A percentile compares a stretch with the other conserved stretches of the same genome.
Evolutionary conservation across 2,329 filamentous ascomycete species (phyloP).

Genomic region (Colletotrichum tropicale): DNA sequence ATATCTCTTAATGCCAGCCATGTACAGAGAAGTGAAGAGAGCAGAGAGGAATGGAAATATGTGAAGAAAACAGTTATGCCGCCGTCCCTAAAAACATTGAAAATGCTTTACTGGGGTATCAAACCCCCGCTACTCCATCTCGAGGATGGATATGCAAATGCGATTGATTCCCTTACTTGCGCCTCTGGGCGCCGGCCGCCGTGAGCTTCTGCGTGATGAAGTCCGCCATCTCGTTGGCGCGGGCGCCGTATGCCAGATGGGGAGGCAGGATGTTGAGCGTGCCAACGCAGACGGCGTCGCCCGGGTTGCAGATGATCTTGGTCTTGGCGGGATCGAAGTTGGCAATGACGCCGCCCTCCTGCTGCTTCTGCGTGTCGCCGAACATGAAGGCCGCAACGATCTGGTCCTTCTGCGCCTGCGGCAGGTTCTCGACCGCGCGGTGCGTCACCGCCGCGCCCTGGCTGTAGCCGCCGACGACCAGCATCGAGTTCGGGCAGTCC

Average conservation of each 20-base stretch:
- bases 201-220: constrained; percentile 28
- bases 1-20: background rate
- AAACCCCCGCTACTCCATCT: background rate
- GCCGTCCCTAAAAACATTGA: background rate
- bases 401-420: constrained; percentile 24
- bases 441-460: constrained; percentile 35
- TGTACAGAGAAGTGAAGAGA: background rate
- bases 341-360: constrained; percentile 38
- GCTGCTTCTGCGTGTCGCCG: constrained; percentile 28
- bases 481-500: constrained; percentile 38
- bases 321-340: constrained; percentile 38
- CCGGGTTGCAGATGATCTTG: constrained; percentile 44
- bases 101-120: background rate
- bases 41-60: background rate
- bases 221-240: constrained; percentile 32
- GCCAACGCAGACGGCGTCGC: constrained; percentile 41
- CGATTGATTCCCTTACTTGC: constrained; percentile 2
- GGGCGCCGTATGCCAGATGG: constrained; percentile 39
- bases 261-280: constrained; percentile 36
- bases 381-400: constrained; percentile 30
- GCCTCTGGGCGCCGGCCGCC: constrained; percentile 15
- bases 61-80: background rate
- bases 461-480: constrained; percentile 45
- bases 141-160: background rate
- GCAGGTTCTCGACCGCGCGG: constrained; percentile 28